These are phyloP conservation scores for Fusarium lyarnte DNA, from an alignment of 2,329 filamentous ascomycete genomes.

Conservation along the genomic window DNA sequence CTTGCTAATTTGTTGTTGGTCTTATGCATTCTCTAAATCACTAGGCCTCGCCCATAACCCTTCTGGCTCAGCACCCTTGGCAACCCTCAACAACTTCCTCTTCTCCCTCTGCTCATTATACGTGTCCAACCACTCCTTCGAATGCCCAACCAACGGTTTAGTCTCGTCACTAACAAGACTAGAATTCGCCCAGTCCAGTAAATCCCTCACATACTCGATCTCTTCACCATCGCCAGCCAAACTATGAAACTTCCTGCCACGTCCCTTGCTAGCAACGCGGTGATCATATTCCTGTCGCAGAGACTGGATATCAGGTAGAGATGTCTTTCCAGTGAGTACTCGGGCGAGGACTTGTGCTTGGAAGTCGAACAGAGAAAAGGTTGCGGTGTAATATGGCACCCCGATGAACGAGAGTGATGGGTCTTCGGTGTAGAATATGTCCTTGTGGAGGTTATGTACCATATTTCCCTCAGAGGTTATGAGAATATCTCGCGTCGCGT, in stretches of 20 bases:
- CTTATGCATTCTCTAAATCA: conserved; percentile 3
- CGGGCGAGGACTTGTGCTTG: conserved; percentile 71
- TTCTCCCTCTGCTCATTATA: conserved; percentile 25
- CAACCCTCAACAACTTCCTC: conserved; percentile 15
- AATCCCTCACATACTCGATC: conserved; percentile 36
- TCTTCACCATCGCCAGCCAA: conserved; percentile 35
- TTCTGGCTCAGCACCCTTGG: conserved; percentile 16
- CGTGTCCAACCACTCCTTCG: conserved; percentile 26
- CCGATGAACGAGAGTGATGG: conserved; percentile 72
- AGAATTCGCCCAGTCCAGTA: conserved; percentile 37
- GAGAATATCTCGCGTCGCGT: conserved; percentile 63
- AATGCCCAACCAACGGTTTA: conserved; percentile 20
- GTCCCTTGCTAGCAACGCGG: conserved; percentile 24
- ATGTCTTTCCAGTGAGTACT: conserved; percentile 61
- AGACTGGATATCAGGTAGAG: not conserved
- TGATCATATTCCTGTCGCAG: conserved; percentile 39
- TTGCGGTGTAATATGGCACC: conserved; percentile 72
- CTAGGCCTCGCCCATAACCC: conserved; percentile 19
- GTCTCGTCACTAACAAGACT: not conserved
- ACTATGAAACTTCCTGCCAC: conserved; percentile 42
- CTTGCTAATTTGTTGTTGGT: not conserved
- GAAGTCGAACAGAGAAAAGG: conserved; percentile 76
- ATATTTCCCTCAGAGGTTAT: conserved; percentile 71
- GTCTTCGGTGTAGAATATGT: conserved; percentile 77
- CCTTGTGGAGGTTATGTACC: conserved; percentile 73